These are phyloP conservation scores for Fusarium poae DNA, from an alignment of 2,329 filamentous ascomycete genomes.

Conservation along the genomic window DNA sequence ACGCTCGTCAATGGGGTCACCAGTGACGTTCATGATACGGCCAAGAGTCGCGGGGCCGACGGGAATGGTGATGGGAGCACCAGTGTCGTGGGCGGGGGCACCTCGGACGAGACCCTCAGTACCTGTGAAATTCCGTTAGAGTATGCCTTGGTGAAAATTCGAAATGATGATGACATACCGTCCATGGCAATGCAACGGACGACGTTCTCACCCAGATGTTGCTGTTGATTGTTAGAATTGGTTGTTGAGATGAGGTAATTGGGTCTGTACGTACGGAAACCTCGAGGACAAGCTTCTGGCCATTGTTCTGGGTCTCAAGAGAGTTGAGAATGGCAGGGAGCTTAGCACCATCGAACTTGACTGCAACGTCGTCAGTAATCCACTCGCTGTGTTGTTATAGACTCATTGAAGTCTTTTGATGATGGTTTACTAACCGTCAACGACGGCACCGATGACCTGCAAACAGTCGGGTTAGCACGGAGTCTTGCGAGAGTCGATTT, in stretches of 20 bases:
- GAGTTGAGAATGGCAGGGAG: constrained; percentile 98
- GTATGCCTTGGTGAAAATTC: constrained; percentile 36
- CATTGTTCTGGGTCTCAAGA: constrained; percentile 84
- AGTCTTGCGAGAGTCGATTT: constrained; percentile 27
- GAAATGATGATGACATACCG: constrained; percentile 70
- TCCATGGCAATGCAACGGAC: constrained; percentile 99
- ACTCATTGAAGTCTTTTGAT: constrained; percentile 27
- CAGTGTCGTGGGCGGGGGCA: constrained; percentile 85
- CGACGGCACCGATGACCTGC: constrained; percentile 98
- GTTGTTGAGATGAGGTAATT: constrained; percentile 16
- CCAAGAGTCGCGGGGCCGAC: constrained; percentile 94
- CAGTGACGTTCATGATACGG: constrained; percentile 99
- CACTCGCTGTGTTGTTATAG: constrained; percentile 4
- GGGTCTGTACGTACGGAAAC: constrained; percentile 78
- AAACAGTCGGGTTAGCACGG: constrained; percentile 51
- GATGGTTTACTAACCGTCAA: constrained; percentile 81
- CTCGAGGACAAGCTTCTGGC: constrained; percentile 95
- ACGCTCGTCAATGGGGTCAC: constrained; percentile 99
- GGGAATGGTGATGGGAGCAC: constrained; percentile 94
- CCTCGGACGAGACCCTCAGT: constrained; percentile 99
- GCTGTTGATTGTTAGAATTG: constrained; percentile 69
- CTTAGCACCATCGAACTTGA: constrained; percentile 96
- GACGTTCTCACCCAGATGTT: constrained; percentile 99
- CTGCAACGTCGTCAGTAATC: constrained; percentile 64
- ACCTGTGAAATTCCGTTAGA: constrained; percentile 67